Base-by-base conservation (phyloP, 176 grass and related monocot species). In the Bolboschoenus planiculmis region DNA sequence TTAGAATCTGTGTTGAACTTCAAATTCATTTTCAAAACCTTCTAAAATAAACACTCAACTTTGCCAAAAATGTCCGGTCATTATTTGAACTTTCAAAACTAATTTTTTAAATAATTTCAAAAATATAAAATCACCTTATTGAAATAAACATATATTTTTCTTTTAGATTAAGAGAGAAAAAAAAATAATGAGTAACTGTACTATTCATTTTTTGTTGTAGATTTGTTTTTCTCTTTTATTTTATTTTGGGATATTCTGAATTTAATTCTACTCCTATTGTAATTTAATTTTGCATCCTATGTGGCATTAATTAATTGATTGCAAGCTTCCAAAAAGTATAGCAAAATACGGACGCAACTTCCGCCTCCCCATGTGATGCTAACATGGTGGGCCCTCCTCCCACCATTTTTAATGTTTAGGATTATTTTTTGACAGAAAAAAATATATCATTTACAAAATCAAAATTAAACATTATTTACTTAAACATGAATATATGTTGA, bases 321-420 rank as follows among this genome's bases (percentile, higher is more conserved):
- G 57, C 79, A 64, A 81, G 23, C 57, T 65, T 81, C 37, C 79
- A 81, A 65, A 81, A 64, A 29, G 79, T 2, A 29, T 47, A 81
- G 21, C 56, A 62, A 81, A 63, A 27, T 58, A 15, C 44, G 83
- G 47, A 33, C 83, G 67, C 70, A 85, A 85, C 35, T 60, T 5
- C 48, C 36, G 71, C 44, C 47, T 57, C 3, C 35, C 63, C 83
- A 85, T 85, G 83, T 85, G 83, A 10, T 8, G 11, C 53, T 64
- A 20, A 85, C 83, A 85, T 77, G 65, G 83, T 78, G 55, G 83
- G 44, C 27, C 43, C 48, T 47, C 5, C 24, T 29, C 8, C 14
- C 16, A 15, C 27, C 26, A 51, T 8, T 76, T 76, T 53, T 8
- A 76, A 31, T 31, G 7, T 7, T 24, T 51, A 30, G 13, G 26